phyloP scores from a whole-genome alignment of 345 rosid species.

The Citropsis articulata region DNA sequence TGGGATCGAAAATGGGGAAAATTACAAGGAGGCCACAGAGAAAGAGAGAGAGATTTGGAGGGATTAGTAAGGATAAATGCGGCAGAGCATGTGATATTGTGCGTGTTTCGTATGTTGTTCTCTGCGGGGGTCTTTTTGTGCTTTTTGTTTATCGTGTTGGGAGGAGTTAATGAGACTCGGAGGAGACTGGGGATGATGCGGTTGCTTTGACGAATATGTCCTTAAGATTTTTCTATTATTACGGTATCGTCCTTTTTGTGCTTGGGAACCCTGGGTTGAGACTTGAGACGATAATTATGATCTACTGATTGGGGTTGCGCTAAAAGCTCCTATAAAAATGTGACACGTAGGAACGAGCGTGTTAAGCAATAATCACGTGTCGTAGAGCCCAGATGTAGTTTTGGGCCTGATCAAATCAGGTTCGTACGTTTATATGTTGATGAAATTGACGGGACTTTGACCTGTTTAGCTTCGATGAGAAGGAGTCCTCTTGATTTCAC shows the following conservation, averaged over 20 bases:
- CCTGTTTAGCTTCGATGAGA: not conserved
- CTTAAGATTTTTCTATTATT: not conserved
- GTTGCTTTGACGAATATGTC: constrained; percentile 1
- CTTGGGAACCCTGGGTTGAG: not conserved
- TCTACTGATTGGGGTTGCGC: not conserved
- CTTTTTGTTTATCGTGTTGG: not conserved
- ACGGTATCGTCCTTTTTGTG: not conserved
- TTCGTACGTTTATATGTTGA: not conserved
- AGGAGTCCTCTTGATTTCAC: not conserved
- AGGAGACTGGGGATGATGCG: constrained; percentile 15
- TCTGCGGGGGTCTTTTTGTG: not conserved
- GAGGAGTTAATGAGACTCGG: constrained; percentile 7
- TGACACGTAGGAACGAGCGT: constrained; percentile 3
- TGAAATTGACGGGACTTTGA: not conserved
- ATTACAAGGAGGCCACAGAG: constrained; percentile 21
- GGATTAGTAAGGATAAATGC: constrained; percentile 17
- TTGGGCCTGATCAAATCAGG: not conserved
- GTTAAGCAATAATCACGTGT: not conserved
- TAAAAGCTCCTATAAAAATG: not conserved
- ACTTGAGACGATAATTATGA: not conserved
- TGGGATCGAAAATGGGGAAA: constrained; percentile 10
- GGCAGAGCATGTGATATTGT: constrained; percentile 11
- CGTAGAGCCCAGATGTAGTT: not conserved
- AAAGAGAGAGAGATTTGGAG: not conserved
- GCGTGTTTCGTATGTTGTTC: no score